phyloP scores from a whole-genome alignment of 345 rosid species.

The Eutrema yunnanense region DNA sequence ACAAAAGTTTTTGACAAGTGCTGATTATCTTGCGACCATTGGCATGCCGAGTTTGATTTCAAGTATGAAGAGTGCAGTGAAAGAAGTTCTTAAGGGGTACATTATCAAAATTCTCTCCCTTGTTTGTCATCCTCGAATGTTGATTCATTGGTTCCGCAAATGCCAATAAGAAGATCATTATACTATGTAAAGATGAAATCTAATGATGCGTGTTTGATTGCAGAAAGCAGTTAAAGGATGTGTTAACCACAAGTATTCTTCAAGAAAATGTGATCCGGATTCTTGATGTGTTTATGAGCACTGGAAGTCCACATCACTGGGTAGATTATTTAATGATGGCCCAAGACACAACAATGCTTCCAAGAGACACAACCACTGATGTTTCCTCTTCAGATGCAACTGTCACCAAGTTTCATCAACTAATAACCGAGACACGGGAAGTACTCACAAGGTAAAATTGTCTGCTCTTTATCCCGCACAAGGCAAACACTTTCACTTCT shows the following conservation, averaged over 20 bases:
- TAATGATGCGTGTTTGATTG: not conserved
- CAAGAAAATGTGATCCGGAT: conserved; percentile 62
- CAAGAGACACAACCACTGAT: conserved; percentile 20
- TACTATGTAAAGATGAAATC: not conserved
- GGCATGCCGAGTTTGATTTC: conserved; percentile 53
- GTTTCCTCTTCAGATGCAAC: conserved; percentile 26
- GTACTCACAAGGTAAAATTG: conserved; percentile 62
- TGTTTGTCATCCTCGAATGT: not conserved
- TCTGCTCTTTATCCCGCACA: not conserved
- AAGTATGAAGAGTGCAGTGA: conserved; percentile 54
- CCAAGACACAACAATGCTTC: conserved; percentile 33
- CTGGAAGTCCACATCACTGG: conserved; percentile 72
- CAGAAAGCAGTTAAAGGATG: conserved; percentile 81
- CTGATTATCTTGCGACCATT: conserved; percentile 74
- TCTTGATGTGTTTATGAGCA: conserved; percentile 70
- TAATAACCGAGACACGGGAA: conserved; percentile 68
- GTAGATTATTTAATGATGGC: conserved; percentile 80
- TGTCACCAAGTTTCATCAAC: conserved; percentile 57
- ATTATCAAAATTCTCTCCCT: not conserved
- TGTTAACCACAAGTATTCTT: conserved; percentile 40
- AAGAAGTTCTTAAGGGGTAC: conserved; percentile 78
- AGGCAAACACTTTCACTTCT: not conserved
- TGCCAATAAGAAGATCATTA: not conserved
- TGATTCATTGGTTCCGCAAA: not conserved
- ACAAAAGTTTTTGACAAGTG: conserved; percentile 64